Conservation (phyloP, 2,329 filamentous ascomycete genomes). For the Colletotrichum camelliae region DNA sequence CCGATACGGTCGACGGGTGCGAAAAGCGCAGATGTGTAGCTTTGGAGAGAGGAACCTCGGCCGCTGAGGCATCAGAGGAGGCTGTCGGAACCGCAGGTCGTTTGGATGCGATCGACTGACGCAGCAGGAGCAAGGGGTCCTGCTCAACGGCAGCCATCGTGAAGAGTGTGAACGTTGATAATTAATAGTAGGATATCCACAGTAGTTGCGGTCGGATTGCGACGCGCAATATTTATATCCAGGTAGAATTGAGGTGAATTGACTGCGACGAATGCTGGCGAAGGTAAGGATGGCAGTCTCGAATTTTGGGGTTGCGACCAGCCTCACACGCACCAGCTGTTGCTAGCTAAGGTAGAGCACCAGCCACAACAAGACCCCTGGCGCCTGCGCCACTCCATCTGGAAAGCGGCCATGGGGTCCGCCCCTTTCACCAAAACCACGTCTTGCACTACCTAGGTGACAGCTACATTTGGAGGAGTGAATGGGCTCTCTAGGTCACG, state of each 20-base stretch:
- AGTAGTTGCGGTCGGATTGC: not conserved
- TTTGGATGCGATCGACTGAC: conserved; percentile 78
- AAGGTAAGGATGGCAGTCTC: not conserved
- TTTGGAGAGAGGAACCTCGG: conserved; percentile 70
- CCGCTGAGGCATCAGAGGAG: conserved; percentile 66
- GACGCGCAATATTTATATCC: not conserved
- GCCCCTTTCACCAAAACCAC: not conserved
- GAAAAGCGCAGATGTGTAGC: conserved; percentile 83
- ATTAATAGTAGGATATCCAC: not conserved
- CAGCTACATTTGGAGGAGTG: not conserved
- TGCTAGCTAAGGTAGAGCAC: not conserved
- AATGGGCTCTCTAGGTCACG: not conserved
- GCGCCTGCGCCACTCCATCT: not conserved
- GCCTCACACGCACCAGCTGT: not conserved
- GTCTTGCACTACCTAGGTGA: not conserved
- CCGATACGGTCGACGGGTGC: conserved; percentile 61
- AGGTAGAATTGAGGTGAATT: not conserved
- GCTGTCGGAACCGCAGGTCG: conserved; percentile 76
- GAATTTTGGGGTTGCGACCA: conserved; percentile 10
- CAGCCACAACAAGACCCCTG: not conserved
- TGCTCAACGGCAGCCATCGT: conserved; percentile 66
- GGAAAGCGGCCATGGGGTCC: not conserved
- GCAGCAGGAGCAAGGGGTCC: conserved; percentile 84
- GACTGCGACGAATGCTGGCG: not conserved
- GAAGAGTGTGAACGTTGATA: not conserved